A percentile compares a stretch with the other conserved stretches of the same genome.
phyloP scores from a whole-genome alignment of 2,329 filamentous ascomycete species.

The Botryosphaeria dothidea region DNA sequence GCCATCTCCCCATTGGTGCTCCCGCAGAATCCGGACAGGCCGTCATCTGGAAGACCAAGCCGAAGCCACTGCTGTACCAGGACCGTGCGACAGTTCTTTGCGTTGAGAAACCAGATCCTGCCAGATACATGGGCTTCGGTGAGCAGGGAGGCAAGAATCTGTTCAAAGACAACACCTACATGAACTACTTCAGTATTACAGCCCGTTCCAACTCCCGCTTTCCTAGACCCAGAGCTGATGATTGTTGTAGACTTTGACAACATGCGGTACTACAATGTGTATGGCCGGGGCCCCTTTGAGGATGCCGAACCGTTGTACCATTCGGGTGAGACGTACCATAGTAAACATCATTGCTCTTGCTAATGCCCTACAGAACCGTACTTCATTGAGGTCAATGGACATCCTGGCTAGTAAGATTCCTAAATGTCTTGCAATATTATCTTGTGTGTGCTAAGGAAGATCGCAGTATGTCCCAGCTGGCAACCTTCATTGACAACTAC shows the following conservation, averaged over 20 bases:
- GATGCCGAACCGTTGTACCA: constrained; percentile 37
- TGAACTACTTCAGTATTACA: constrained; percentile 41
- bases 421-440: too few species aligned
- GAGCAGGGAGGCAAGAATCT: constrained; percentile 40
- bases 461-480: neutral
- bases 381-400: constrained; percentile 35
- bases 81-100: constrained; percentile 10
- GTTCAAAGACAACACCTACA: constrained; percentile 37
- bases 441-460: neutral
- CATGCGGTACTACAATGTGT: constrained; percentile 40
- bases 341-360: neutral
- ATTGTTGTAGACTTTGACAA: constrained; percentile 35
- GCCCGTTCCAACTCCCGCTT: neutral
- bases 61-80: constrained; percentile 19
- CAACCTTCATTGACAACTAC: constrained; percentile 39
- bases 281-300: constrained; percentile 33
- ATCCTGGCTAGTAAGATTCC: neutral
- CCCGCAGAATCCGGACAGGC: neutral
- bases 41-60: constrained; percentile 20
- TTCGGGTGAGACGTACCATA: constrained; percentile 21
- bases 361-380: constrained; percentile 26
- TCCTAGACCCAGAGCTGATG: neutral
- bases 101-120: constrained; percentile 31
- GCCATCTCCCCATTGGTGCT: neutral
- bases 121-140: constrained; percentile 39